Evolutionary conservation across 2,329 filamentous ascomycete genomes (phyloP).

Genomic region (Graphiopsis chlorocephala): DNA sequence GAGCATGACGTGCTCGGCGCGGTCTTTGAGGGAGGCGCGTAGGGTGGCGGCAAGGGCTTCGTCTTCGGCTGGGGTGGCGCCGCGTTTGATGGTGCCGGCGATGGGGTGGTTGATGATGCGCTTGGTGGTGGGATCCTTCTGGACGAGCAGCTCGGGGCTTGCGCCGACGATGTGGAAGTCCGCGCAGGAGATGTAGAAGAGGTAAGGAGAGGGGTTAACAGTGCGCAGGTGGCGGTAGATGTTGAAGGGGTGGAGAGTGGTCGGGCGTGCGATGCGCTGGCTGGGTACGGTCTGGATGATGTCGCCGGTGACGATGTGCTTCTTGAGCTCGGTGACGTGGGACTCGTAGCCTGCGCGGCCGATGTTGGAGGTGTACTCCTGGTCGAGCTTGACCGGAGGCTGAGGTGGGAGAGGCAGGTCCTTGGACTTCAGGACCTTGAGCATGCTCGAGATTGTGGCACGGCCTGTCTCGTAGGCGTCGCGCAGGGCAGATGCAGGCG

Average conservation of each 20-base stretch:
- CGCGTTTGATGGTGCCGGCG: slow-evolving; percentile 89
- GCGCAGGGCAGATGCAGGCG: slow-evolving; percentile 51
- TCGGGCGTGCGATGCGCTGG: slow-evolving; percentile 86
- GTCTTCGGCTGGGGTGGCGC: slow-evolving; percentile 77
- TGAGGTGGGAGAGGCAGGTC: slow-evolving; percentile 68
- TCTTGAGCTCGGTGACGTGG: slow-evolving; percentile 83
- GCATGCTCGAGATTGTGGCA: slow-evolving; percentile 61
- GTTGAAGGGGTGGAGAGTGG: slow-evolving; percentile 92
- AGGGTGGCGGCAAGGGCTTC: slow-evolving; percentile 74
- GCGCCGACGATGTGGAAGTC: slow-evolving; percentile 95
- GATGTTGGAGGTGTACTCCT: slow-evolving; percentile 88
- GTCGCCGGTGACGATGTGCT: slow-evolving; percentile 86
- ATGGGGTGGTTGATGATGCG: slow-evolving; percentile 95
- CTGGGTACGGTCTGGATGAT: slow-evolving; percentile 98
- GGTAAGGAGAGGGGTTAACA: slow-evolving; percentile 96
- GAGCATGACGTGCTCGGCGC: slow-evolving; percentile 94
- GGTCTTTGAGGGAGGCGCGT: slow-evolving; percentile 79
- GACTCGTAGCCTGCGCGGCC: slow-evolving; percentile 82
- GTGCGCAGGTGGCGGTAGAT: slow-evolving; percentile 93
- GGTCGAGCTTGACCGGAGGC: slow-evolving; percentile 65
- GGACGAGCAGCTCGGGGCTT: slow-evolving; percentile 90
- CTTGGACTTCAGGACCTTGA: slow-evolving; percentile 69
- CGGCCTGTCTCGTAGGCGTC: slow-evolving; percentile 68
- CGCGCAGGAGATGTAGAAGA: slow-evolving; percentile 91
- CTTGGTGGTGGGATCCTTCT: slow-evolving; percentile 67